A percentile compares a stretch with the other conserved stretches of the same genome.
phyloP scores from a whole-genome alignment of 2,329 filamentous ascomycete genomes.

The Cordyceps fumosorosea region DNA sequence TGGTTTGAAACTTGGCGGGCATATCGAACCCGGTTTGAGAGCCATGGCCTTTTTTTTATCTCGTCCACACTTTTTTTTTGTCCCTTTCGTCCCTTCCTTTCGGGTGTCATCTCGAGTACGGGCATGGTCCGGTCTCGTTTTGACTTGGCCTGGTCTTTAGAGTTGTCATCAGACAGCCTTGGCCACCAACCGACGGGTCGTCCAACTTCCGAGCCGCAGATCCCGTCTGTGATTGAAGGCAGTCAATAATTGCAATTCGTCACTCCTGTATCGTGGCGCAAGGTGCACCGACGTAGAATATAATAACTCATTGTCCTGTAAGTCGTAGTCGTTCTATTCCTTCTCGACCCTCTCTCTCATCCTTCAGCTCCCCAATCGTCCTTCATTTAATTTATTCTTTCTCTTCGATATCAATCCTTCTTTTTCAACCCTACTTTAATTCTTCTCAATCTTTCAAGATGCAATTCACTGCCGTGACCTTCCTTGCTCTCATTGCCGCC shows the following conservation, averaged over 20 bases:
- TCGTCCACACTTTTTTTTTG: background rate
- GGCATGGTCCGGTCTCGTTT: background rate
- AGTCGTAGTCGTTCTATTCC: background rate
- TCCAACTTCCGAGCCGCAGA: constrained; percentile 6
- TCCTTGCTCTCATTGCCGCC: constrained; percentile 41
- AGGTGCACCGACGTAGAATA: background rate
- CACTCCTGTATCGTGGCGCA: background rate
- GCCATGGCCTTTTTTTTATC: no score
- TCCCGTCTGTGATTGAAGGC: background rate
- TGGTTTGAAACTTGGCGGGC: constrained; percentile 2
- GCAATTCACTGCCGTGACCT: constrained; percentile 43
- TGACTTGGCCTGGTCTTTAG: background rate
- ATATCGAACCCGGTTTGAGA: constrained; percentile 1
- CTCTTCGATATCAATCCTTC: background rate
- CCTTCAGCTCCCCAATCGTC: background rate
- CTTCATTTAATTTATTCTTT: background rate
- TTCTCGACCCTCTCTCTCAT: background rate
- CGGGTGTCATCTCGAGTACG: background rate
- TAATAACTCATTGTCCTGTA: constrained; percentile 1
- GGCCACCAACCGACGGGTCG: background rate
- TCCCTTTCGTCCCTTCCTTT: background rate
- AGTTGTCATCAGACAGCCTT: background rate
- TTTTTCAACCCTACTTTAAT: constrained; percentile 13
- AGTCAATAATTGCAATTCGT: background rate
- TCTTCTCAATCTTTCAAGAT: constrained; percentile 34